Conservation (phyloP, 78 protist genomes). For the Salpingoeca rosetta region DNA sequence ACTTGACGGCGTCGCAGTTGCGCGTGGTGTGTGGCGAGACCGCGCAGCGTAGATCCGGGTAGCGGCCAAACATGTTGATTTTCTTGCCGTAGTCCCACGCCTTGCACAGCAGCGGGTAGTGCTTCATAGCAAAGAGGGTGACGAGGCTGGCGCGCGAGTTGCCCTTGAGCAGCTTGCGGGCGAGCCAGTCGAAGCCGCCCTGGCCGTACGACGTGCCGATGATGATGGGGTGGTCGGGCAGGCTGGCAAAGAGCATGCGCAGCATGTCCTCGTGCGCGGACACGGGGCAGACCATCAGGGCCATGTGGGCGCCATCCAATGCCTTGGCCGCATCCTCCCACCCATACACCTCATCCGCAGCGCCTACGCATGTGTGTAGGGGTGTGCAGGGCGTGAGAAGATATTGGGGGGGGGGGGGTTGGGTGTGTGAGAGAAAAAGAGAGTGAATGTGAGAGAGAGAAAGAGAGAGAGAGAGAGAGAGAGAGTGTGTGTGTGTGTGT, state of each 20-base stretch:
- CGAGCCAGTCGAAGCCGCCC: neutral
- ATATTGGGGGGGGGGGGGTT: no score
- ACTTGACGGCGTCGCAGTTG: neutral
- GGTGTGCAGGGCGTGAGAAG: no score
- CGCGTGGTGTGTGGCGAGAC: neutral
- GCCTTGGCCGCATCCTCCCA: neutral
- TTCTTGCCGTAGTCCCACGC: neutral
- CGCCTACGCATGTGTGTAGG: no score
- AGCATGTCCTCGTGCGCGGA: neutral
- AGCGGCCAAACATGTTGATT: neutral
- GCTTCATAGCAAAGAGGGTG: neutral
- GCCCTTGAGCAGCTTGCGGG: neutral
- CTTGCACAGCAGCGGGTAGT: neutral
- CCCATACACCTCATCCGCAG: neutral
- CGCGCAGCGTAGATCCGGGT: neutral
- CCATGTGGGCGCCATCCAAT: neutral
- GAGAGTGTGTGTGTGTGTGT: no score
- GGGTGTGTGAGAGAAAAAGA: no score
- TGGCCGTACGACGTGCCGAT: neutral
- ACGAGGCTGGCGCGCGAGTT: neutral
- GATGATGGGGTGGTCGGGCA: neutral
- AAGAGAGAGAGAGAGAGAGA: no score
- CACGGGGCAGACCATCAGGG: neutral
- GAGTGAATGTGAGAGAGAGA: no score
- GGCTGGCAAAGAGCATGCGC: neutral